Base-by-base conservation (phyloP, 1,284 basidiomycete genomes). In the Leccinum subrobustum region DNA sequence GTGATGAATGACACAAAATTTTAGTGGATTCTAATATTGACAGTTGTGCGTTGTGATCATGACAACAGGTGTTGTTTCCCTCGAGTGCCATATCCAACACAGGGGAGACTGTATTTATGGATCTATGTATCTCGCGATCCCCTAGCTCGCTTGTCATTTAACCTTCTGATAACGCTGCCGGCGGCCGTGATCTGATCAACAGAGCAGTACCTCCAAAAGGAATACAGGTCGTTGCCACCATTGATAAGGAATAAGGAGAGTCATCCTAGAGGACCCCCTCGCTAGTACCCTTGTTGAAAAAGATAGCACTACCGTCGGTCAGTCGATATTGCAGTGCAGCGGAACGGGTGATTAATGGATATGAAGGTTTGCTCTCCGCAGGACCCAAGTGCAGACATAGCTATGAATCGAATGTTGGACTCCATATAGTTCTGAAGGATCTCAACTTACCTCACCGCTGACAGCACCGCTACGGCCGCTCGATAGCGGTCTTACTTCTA, bases 391-490 rank as follows among this genome's bases (percentile, higher is more conserved):
- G 87, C 7, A 90, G 68, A 16, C 86, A 82, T 18, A 91, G 74
- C 88, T 91, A 57, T 23, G 39, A n/a, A 56, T 33, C 31, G 50
- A 37, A 29, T 12, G 37, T 58, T 31, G 42, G 8, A 52, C 12
- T 42, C 23, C 51, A 18, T 39, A 48, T n/a, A n/a, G 18, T 14
- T n/a, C n/a, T 57, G 27, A 48, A 60, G 29, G 8, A 0, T 18
- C 16, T 16, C 3, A 48, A 67, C 78, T 27, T 59, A 88, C 89
- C 79, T 91, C 87, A 18, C 90, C 90, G 61, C 84, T 90, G 33
- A 92, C 86, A 35, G 84, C 79, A 9, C 89, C 89, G 65, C 89
- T 92, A 50, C 84, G 78, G 12, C 89, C 90, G 64, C 86, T 91
- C 0, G 84, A 77, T 4, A 92, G 75, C 1, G 89, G 83, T 37